phyloP scores from a whole-genome alignment of 2,329 filamentous ascomycete species.

The Aspergillus niger region DNA sequence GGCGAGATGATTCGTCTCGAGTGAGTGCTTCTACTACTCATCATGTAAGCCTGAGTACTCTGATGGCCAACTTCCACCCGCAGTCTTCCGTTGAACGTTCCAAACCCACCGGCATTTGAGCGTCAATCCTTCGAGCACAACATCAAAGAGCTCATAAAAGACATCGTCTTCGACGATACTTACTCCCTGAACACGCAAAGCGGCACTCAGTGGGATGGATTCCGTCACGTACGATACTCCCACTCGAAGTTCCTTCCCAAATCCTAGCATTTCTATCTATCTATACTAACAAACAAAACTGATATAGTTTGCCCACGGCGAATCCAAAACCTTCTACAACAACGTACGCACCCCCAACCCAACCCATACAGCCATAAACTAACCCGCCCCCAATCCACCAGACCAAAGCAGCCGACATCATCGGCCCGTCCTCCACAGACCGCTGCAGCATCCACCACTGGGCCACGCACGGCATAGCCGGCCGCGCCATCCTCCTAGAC shows the following conservation, averaged over 20 bases:
- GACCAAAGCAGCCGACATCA: slow-evolving; percentile 39
- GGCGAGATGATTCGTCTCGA: slow-evolving; percentile 60
- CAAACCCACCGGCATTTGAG: slow-evolving; percentile 55
- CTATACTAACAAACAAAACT: neutral
- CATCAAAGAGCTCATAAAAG: slow-evolving; percentile 49
- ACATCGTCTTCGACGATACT: slow-evolving; percentile 47
- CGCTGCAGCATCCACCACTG: slow-evolving; percentile 49
- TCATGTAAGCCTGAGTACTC: too few species aligned
- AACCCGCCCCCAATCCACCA: slow-evolving; percentile 12
- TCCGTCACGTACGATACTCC: slow-evolving; percentile 44
- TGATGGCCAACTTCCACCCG: neutral
- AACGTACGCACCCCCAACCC: slow-evolving; percentile 29
- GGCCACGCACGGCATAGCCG: slow-evolving; percentile 46
- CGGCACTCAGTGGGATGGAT: slow-evolving; percentile 55
- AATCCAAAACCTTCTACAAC: slow-evolving; percentile 44
- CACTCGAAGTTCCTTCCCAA: neutral
- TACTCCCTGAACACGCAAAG: slow-evolving; percentile 53
- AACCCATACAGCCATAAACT: neutral
- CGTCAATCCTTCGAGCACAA: slow-evolving; percentile 57
- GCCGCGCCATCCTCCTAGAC: slow-evolving; percentile 46
- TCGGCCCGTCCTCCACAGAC: slow-evolving; percentile 36
- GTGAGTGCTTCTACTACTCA: slow-evolving; percentile 31
- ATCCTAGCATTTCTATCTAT: neutral
- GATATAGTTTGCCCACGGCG: slow-evolving; percentile 41
- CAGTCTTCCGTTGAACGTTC: slow-evolving; percentile 56